Evolutionary conservation across 306 rosid genomes (phyloP), one percentile per base, ranked within the genome.

Genomic region (Begonia masoniana): DNA sequence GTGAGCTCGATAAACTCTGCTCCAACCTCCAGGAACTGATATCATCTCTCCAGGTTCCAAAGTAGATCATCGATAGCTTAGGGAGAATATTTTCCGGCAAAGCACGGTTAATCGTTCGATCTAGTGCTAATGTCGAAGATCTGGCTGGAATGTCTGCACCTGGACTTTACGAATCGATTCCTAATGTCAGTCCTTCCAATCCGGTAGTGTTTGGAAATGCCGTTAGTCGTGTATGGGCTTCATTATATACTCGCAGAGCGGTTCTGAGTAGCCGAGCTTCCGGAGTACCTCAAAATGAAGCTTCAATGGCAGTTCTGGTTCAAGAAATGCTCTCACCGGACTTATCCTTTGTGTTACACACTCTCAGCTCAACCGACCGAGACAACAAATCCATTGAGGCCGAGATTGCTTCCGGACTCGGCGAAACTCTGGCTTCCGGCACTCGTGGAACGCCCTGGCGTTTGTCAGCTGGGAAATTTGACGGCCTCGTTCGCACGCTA

Each of bases 121-220:
- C 95, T 59, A 83, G 99, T 56, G 99, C 99, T 42, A 86, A 91
- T 35, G 88, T 91, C 11, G 99, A 91, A 78, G 99, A 91, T 64
- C 81, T 91, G 69, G 94, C 96, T 41, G 95, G 95, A 70, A 84
- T 91, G 81, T 91, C 99, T 31, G 99, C 99, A 24, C 96, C 99
- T 41, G 93, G 96, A 70, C 94, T 86, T 47, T 86, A 91, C 9
- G 96, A 86, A 13, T 91, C 99, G 59, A 86, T 83, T 74, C 99
- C 96, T 51, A 91, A 91, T 59, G 94, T 91, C n/a, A 78, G 96
- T 62, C 77, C 78, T 57, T 71, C 86, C 52, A 75, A 81, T 74
- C 83, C 94, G 50, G 53, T 67, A 24, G 82, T 79, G 41, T 78
- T 83, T 58, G 79, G 79, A 59, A 75, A 71, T 57, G 88, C 95